Percentiles rank a stretch among this genome's conserved stretches.
These are phyloP conservation scores for Rubroboletus satanas DNA, from an alignment of 768 basidiomycete genomes.

Conservation along the genomic window DNA sequence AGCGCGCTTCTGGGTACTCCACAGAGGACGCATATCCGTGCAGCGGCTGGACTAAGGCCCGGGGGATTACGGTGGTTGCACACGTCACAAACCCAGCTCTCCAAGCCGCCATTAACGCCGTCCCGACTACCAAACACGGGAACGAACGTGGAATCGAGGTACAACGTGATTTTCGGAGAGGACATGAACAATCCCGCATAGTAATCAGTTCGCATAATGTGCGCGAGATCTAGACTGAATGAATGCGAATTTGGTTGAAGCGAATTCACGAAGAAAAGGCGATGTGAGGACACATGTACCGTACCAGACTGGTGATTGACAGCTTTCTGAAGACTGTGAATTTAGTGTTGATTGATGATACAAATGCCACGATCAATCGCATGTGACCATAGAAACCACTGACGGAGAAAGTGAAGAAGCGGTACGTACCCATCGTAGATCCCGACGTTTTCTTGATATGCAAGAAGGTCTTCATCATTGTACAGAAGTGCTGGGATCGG, in stretches of 20 bases:
- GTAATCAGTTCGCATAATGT: slow-evolving; percentile 73
- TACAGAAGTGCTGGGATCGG: slow-evolving; percentile 75
- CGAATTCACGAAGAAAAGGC: slow-evolving; percentile 76
- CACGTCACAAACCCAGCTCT: slow-evolving; percentile 83
- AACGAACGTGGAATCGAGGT: slow-evolving; percentile 42
- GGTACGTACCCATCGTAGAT: slow-evolving; percentile 84
- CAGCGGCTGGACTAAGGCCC: slow-evolving; percentile 63
- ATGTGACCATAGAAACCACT: slow-evolving; percentile 14
- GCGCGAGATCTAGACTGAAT: slow-evolving; percentile 61
- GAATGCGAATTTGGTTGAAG: slow-evolving; percentile 50
- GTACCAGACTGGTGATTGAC: slow-evolving; percentile 73
- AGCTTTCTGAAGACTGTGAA: slow-evolving; percentile 72
- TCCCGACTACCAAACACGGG: slow-evolving; percentile 27
- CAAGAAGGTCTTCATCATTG: slow-evolving; percentile 71
- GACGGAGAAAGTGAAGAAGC: slow-evolving; percentile 1
- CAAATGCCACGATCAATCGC: slow-evolving; percentile 15
- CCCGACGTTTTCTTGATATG: slow-evolving; percentile 75
- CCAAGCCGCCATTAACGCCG: slow-evolving; percentile 35
- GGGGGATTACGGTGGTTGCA: slow-evolving; percentile 82
- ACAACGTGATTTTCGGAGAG: slow-evolving; percentile 82
- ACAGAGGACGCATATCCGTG: slow-evolving; percentile 74
- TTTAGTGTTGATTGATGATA: slow-evolving; percentile 32
- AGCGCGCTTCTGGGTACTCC: slow-evolving; percentile 61
- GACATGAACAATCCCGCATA: slow-evolving; percentile 90
- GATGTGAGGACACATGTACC: slow-evolving; percentile 72